These are phyloP conservation scores for Piper betle DNA, from an alignment of 164 flowering plant species.

Conservation along the genomic window DNA sequence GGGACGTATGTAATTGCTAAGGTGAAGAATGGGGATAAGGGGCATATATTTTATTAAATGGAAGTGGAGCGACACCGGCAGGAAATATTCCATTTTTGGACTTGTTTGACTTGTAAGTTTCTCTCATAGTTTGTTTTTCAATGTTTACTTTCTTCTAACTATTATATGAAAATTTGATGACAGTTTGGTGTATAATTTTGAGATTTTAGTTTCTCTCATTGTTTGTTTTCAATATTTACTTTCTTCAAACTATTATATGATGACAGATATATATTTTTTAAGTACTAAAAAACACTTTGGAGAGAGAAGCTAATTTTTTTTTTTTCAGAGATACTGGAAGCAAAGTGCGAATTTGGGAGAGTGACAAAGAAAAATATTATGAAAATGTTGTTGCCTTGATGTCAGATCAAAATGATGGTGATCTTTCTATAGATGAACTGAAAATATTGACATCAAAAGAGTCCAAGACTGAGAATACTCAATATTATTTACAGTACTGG, in stretches of 20 bases:
- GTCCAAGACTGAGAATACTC: conserved; percentile 93
- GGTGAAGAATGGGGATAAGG: conserved; percentile 61
- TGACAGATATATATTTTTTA: no score
- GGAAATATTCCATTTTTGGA: conserved; percentile 95
- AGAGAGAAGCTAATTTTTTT: conserved; percentile 12
- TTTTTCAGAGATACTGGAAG: conserved; percentile 68
- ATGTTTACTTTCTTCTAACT: not conserved
- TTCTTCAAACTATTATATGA: no score
- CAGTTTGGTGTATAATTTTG: no score
- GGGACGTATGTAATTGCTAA: conserved; percentile 91
- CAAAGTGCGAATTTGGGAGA: conserved; percentile 95
- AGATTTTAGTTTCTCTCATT: conserved; percentile 20
- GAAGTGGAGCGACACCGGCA: conserved; percentile 94
- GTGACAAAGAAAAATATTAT: conserved; percentile 76
- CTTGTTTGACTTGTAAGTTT: conserved; percentile 83
- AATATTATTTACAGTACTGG: conserved; percentile 63
- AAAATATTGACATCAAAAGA: conserved; percentile 86
- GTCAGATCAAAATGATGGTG: conserved; percentile 85
- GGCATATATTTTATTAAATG: conserved; percentile 65
- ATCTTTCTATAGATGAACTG: conserved; percentile 44
- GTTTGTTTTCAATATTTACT: not conserved
- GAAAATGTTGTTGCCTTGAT: conserved; percentile 86
- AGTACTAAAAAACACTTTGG: not conserved
- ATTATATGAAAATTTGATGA: not conserved
- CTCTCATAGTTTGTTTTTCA: not conserved